Percentiles rank a stretch among this genome's conserved stretches.
Conservation (phyloP, 2,329 filamentous ascomycete genomes). For the Hortaea sp. region DNA sequence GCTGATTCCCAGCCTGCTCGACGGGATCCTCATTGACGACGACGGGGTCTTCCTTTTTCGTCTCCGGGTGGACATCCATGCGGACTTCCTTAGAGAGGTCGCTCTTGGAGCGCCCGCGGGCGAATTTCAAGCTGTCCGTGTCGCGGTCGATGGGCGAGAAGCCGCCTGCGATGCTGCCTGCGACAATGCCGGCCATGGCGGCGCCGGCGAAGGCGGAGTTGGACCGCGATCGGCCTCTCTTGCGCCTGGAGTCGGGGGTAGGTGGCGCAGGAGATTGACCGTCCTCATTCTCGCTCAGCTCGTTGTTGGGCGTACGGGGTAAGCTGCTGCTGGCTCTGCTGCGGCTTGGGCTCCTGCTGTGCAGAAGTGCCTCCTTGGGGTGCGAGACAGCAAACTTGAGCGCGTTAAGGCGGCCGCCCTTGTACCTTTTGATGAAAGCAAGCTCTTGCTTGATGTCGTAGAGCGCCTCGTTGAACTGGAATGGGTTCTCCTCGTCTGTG, state of each 20-base stretch:
- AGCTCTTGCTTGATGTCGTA: conserved; percentile 71
- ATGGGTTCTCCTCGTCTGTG: conserved; percentile 31
- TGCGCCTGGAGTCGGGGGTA: conserved; percentile 45
- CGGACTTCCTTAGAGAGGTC: conserved; percentile 17
- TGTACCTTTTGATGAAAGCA: conserved; percentile 67
- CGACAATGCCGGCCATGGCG: conserved; percentile 76
- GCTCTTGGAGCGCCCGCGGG: conserved; percentile 20
- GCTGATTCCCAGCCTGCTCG: conserved; percentile 23
- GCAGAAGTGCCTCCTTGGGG: conserved; percentile 59
- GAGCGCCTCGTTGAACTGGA: conserved; percentile 58
- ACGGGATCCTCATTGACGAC: conserved; percentile 32
- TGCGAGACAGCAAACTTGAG: conserved; percentile 70
- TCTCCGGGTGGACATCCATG: conserved; percentile 41
- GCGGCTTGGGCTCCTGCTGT: conserved; percentile 52
- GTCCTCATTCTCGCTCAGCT: conserved; percentile 33
- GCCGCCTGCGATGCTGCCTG: conserved; percentile 59
- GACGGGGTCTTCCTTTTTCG: conserved; percentile 37
- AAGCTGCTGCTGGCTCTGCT: conserved; percentile 53
- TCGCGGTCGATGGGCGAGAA: conserved; percentile 58
- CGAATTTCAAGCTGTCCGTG: conserved; percentile 29
- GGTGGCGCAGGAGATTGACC: conserved; percentile 33
- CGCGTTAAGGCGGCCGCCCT: conserved; percentile 72
- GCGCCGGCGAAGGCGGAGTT: conserved; percentile 65
- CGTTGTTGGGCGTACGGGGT: conserved; percentile 54
- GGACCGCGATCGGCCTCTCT: conserved; percentile 55